These are phyloP conservation scores for Mycosphaerella sp. DNA, from an alignment of 2,329 filamentous ascomycete genomes.

Conservation along the genomic window DNA sequence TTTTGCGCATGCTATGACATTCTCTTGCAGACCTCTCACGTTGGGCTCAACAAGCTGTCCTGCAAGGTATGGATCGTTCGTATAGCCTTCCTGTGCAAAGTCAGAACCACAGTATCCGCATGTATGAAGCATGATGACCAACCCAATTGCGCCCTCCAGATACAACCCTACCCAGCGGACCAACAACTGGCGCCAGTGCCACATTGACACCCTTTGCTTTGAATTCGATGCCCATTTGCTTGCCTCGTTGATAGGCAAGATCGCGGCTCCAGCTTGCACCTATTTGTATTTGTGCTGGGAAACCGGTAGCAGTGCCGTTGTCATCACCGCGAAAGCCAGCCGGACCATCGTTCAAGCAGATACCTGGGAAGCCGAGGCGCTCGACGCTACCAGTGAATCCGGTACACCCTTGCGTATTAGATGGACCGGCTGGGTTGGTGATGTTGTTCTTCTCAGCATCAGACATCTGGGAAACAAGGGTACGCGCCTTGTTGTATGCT, in stretches of 20 bases:
- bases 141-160: slow-evolving; percentile 33
- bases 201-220: slow-evolving; percentile 30
- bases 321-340: slow-evolving; percentile 48
- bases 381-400: slow-evolving; percentile 49
- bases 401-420: slow-evolving; percentile 34
- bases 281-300: slow-evolving; percentile 34
- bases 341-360: slow-evolving; percentile 39
- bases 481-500: slow-evolving; percentile 38
- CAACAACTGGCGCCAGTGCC: slow-evolving; percentile 29
- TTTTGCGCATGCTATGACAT: slow-evolving; percentile 37
- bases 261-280: slow-evolving; percentile 37
- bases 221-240: slow-evolving; percentile 32
- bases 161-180: slow-evolving; percentile 30
- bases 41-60: slow-evolving; percentile 24
- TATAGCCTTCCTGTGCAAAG: slow-evolving; percentile 47
- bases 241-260: slow-evolving; percentile 31
- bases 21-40: slow-evolving; percentile 28
- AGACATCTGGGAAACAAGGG: slow-evolving; percentile 37
- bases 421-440: slow-evolving; percentile 25
- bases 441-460: slow-evolving; percentile 38
- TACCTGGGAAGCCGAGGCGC: slow-evolving; percentile 37
- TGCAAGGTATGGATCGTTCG: slow-evolving; percentile 49
- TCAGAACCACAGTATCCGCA: neutral
- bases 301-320: slow-evolving; percentile 40
- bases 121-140: slow-evolving; percentile 13